Evolutionary conservation across 768 basidiomycete species (phyloP).

Genomic region (Pisolithus marmoratus): DNA sequence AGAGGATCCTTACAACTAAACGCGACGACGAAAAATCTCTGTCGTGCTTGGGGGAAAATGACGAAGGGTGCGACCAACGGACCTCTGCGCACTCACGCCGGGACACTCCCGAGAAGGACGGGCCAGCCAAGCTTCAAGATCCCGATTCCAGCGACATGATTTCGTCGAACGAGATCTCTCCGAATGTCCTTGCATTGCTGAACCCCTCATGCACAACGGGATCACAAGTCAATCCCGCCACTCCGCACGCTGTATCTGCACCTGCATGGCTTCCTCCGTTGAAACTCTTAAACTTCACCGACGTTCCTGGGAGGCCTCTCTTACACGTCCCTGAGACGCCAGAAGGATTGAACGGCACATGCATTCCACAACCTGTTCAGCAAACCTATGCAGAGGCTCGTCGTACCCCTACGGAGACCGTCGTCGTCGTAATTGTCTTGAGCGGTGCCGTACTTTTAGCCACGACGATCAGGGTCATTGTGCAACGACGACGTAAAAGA

Average conservation of each 20-base stretch:
- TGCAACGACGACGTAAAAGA: constrained; percentile 39
- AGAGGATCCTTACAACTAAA: no score
- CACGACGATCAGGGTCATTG: constrained; percentile 42
- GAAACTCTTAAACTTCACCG: background rate
- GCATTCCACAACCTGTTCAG: background rate
- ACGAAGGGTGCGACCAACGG: background rate
- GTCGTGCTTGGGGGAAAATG: background rate
- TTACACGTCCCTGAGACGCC: no score
- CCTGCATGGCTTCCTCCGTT: background rate
- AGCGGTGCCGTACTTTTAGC: constrained; percentile 44
- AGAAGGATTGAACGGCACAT: background rate
- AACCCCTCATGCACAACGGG: background rate
- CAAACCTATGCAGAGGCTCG: constrained; percentile 18
- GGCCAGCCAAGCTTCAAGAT: background rate
- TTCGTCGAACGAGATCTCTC: constrained; percentile 8
- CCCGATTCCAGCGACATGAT: background rate
- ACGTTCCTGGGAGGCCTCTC: background rate
- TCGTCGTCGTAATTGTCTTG: constrained; percentile 51
- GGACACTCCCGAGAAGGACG: background rate
- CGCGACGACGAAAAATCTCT: background rate
- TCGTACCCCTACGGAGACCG: constrained; percentile 42
- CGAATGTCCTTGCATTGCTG: constrained; percentile 10
- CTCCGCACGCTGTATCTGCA: background rate
- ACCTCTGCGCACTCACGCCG: background rate
- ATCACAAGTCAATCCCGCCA: background rate